These are phyloP conservation scores for Ampelomyces quisqualis DNA, from an alignment of 2,329 filamentous ascomycete species.

Conservation along the genomic window DNA sequence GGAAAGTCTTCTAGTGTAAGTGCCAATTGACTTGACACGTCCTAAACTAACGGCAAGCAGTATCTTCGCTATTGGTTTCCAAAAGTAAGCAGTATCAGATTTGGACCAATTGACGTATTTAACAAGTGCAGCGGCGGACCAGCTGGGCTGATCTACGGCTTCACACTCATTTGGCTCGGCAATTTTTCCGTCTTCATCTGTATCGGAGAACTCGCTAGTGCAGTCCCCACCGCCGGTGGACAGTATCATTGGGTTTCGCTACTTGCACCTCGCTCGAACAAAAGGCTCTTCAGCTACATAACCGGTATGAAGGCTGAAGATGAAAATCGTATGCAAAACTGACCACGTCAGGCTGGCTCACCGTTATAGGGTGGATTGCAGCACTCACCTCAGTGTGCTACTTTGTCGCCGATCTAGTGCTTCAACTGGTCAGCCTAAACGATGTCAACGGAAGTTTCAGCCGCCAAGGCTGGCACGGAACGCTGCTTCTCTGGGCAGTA, in stretches of 20 bases:
- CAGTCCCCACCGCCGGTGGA: conserved; percentile 43
- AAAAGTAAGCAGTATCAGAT: conserved; percentile 28
- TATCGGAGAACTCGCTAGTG: conserved; percentile 43
- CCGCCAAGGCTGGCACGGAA: conserved; percentile 52
- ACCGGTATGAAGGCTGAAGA: conserved; percentile 28
- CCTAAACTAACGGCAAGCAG: conserved; percentile 15
- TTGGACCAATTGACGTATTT: neutral
- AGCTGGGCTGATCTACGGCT: conserved; percentile 42
- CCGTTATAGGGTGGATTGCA: conserved; percentile 49
- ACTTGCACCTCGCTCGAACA: conserved; percentile 46
- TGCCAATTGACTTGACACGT: neutral
- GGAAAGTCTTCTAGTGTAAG: conserved; percentile 43
- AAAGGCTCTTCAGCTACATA: conserved; percentile 50
- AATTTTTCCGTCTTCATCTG: conserved; percentile 42
- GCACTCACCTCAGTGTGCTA: conserved; percentile 41
- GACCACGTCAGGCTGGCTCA: conserved; percentile 45
- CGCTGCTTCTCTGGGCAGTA: conserved; percentile 52
- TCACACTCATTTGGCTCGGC: conserved; percentile 41
- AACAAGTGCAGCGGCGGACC: conserved; percentile 34
- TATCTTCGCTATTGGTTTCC: conserved; percentile 39
- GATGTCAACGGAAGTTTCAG: conserved; percentile 41
- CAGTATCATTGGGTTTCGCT: conserved; percentile 48
- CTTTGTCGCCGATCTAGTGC: conserved; percentile 37
- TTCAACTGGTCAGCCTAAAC: conserved; percentile 44
- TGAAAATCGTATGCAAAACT: conserved; percentile 1